Evolutionary conservation across 192 early-diverging fungal genomes (phyloP).

Genomic region (Obelidium mucronatum): DNA sequence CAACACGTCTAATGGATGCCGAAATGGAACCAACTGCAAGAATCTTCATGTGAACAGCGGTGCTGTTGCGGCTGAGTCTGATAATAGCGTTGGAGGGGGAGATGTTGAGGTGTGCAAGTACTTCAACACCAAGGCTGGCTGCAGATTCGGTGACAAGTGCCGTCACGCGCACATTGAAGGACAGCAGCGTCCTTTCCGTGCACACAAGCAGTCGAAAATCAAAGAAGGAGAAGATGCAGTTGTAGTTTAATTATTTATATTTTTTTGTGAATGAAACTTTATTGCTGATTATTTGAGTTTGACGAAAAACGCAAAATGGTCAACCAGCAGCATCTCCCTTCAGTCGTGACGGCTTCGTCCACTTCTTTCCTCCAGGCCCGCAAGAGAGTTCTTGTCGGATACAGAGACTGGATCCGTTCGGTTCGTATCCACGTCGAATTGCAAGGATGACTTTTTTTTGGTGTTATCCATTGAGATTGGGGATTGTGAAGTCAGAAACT

Average conservation of each 20-base stretch:
- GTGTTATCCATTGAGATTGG: no score
- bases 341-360: slow-evolving; percentile 18
- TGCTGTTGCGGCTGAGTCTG: not conserved
- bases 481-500: no score
- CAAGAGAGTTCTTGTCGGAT: slow-evolving; percentile 17
- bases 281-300: no score
- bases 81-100: not conserved
- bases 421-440: not conserved
- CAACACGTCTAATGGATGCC: not conserved
- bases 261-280: no score
- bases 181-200: not conserved
- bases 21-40: slow-evolving; percentile 14
- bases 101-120: slow-evolving; percentile 2
- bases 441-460: no score
- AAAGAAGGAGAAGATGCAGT: not conserved
- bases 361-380: slow-evolving; percentile 35
- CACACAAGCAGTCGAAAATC: not conserved
- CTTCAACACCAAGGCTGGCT: slow-evolving; percentile 19
- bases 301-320: no score
- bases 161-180: slow-evolving; percentile 11
- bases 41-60: not conserved
- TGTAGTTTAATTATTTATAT: no score
- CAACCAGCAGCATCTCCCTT: not conserved
- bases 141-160: slow-evolving; percentile 23
- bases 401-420: slow-evolving; percentile 31